phyloP scores from a whole-genome alignment of 805 yeast species.

The Schwanniomyces sp. region DNA sequence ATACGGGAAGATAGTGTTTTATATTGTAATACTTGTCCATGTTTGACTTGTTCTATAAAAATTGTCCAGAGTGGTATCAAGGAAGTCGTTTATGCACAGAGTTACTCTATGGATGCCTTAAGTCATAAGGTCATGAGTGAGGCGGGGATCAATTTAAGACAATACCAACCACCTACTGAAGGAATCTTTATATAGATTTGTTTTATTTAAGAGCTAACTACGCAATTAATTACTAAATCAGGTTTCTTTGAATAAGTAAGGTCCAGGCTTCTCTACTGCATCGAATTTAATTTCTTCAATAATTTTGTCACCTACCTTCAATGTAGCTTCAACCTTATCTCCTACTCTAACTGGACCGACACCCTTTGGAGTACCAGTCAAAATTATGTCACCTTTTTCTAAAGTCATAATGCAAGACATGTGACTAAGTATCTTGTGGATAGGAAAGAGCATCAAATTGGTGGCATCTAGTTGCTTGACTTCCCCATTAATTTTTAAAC shows the following conservation, averaged over 20 bases:
- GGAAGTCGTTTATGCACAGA: slow-evolving; percentile 91
- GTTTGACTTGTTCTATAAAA: slow-evolving; percentile 92
- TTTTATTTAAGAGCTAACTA: neutral
- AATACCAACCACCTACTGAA: slow-evolving; percentile 40
- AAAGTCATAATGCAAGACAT: slow-evolving; percentile 90
- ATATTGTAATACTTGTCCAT: slow-evolving; percentile 97
- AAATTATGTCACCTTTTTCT: slow-evolving; percentile 83
- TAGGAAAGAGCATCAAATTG: slow-evolving; percentile 81
- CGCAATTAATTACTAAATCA: slow-evolving; percentile 8
- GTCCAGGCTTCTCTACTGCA: slow-evolving; percentile 54
- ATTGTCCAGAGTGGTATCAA: slow-evolving; percentile 89
- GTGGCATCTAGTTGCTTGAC: slow-evolving; percentile 74
- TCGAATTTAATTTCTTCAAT: slow-evolving; percentile 54
- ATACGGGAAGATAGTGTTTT: slow-evolving; percentile 54
- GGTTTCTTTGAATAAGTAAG: slow-evolving; percentile 36
- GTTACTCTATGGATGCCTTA: slow-evolving; percentile 87
- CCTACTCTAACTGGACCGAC: slow-evolving; percentile 86
- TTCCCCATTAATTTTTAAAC: slow-evolving; percentile 68
- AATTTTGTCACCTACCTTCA: slow-evolving; percentile 54
- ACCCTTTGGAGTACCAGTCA: slow-evolving; percentile 98
- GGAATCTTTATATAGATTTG: slow-evolving; percentile 32
- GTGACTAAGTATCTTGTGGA: slow-evolving; percentile 74
- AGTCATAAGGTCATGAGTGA: slow-evolving; percentile 68
- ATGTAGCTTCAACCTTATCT: slow-evolving; percentile 66
- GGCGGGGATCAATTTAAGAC: slow-evolving; percentile 72